A percentile compares a stretch with the other conserved stretches of the same genome.
These are phyloP conservation scores for Thinopyrum elongatum DNA, from an alignment of 176 grass and related monocot species.

Conservation along the genomic window DNA sequence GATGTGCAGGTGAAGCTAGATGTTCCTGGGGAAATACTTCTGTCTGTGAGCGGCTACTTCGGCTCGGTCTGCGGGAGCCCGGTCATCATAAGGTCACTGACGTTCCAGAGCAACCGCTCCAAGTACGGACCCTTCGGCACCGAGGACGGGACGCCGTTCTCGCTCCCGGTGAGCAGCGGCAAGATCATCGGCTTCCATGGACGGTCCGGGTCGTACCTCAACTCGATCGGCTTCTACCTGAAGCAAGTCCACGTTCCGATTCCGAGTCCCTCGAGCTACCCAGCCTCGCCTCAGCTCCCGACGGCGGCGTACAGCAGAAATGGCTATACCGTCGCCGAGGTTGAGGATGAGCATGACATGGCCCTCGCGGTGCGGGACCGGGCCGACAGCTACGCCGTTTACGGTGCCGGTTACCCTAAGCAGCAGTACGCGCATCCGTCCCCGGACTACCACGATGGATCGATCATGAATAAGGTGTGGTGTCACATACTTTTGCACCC, in stretches of 20 bases:
- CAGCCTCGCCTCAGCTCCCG: slow-evolving; percentile 27
- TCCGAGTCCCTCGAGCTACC: slow-evolving; percentile 41
- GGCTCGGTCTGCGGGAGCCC: slow-evolving; percentile 59
- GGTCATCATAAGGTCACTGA: slow-evolving; percentile 66
- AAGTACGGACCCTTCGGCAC: slow-evolving; percentile 70
- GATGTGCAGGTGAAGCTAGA: slow-evolving; percentile 53
- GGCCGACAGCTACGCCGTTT: slow-evolving; percentile 49
- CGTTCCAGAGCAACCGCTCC: slow-evolving; percentile 58
- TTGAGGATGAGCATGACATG: slow-evolving; percentile 30
- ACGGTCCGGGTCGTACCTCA: slow-evolving; percentile 62
- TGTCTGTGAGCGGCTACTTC: slow-evolving; percentile 60
- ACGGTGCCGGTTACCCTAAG: slow-evolving; percentile 41
- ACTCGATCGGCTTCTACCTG: slow-evolving; percentile 63
- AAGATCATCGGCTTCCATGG: slow-evolving; percentile 69
- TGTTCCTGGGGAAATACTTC: slow-evolving; percentile 53
- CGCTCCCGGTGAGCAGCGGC: slow-evolving; percentile 49
- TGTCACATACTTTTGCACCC: slow-evolving; percentile 26
- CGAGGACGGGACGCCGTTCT: slow-evolving; percentile 61
- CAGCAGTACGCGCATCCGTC: slow-evolving; percentile 40
- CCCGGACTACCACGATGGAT: slow-evolving; percentile 17
- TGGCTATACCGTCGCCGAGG: neutral
- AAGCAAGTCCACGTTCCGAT: slow-evolving; percentile 51
- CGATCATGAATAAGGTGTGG: slow-evolving; percentile 16
- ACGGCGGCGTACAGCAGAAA: slow-evolving; percentile 20
- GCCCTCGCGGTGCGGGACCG: slow-evolving; percentile 46